These are phyloP conservation scores for Esteya vermicola DNA, from an alignment of 2,329 filamentous ascomycete genomes.

Conservation along the genomic window DNA sequence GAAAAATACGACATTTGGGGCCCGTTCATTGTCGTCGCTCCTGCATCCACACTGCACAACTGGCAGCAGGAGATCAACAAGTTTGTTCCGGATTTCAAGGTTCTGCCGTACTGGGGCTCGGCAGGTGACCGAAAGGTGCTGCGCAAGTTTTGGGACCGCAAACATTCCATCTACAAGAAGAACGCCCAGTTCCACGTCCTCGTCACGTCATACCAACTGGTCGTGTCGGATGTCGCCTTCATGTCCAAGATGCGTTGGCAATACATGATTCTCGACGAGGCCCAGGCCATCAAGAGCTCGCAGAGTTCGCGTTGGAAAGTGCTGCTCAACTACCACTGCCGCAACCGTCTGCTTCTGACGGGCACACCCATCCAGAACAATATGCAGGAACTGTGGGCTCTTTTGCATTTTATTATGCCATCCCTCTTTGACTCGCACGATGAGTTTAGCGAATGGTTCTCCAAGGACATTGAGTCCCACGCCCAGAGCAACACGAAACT, in stretches of 20 bases:
- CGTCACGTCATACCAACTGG: conserved; percentile 92
- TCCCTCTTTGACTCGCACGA: conserved; percentile 90
- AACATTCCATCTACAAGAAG: conserved; percentile 87
- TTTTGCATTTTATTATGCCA: conserved; percentile 99
- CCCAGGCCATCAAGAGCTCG: conserved; percentile 97
- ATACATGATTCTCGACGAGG: conserved; percentile 99
- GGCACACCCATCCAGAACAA: conserved; percentile 99
- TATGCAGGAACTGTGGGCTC: conserved; percentile 97
- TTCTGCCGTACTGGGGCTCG: conserved; percentile 93
- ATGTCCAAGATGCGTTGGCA: conserved; percentile 99
- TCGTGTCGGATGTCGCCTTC: conserved; percentile 90
- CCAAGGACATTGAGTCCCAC: conserved; percentile 93
- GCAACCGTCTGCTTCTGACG: conserved; percentile 83
- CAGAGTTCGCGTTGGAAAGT: conserved; percentile 96
- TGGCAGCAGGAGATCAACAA: conserved; percentile 97
- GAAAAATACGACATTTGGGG: conserved; percentile 98
- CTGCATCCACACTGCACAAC: conserved; percentile 92
- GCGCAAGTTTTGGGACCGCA: conserved; percentile 97
- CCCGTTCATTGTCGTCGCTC: conserved; percentile 90
- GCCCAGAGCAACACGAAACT: conserved; percentile 99
- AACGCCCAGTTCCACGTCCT: conserved; percentile 93
- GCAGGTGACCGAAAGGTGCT: conserved; percentile 89
- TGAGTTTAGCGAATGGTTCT: conserved; percentile 89
- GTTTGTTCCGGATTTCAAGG: conserved; percentile 90
- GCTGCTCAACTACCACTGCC: conserved; percentile 82